These are phyloP conservation scores for Colletotrichum salicis DNA, from an alignment of 2,329 filamentous ascomycete genomes.

Conservation along the genomic window DNA sequence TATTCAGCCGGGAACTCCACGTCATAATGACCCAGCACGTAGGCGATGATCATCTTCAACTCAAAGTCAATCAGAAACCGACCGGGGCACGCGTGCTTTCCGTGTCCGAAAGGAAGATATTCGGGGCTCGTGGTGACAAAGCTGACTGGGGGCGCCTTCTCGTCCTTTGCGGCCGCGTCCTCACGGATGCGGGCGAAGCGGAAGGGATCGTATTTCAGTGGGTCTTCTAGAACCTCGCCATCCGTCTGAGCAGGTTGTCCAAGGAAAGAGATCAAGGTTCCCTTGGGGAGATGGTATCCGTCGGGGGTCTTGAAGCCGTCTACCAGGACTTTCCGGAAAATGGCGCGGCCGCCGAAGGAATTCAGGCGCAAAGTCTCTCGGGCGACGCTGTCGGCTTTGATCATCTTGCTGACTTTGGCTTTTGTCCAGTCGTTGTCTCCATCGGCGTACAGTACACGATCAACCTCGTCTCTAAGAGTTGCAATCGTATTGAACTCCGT, in stretches of 20 bases:
- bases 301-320: conserved; percentile 45
- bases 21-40: conserved; percentile 32
- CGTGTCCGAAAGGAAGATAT: conserved; percentile 48
- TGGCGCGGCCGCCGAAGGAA: conserved; percentile 42
- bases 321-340: conserved; percentile 44
- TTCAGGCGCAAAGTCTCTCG: conserved; percentile 55
- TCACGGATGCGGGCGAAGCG: conserved; percentile 51
- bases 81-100: conserved; percentile 47
- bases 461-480: conserved; percentile 50
- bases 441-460: conserved; percentile 41
- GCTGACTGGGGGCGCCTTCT: conserved; percentile 35
- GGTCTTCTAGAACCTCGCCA: conserved; percentile 44
- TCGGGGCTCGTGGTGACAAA: conserved; percentile 46
- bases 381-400: conserved; percentile 51
- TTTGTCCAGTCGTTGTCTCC: conserved; percentile 51
- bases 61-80: conserved; percentile 46
- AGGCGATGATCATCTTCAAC: conserved; percentile 44
- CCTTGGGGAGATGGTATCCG: conserved; percentile 45
- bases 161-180: conserved; percentile 38
- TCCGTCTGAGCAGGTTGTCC: conserved; percentile 45
- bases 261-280: conserved; percentile 47
- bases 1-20: conserved; percentile 33
- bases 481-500: conserved; percentile 49
- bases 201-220: conserved; percentile 53
- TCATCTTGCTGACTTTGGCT: conserved; percentile 48